Evolutionary conservation across 2,329 filamentous ascomycete genomes (phyloP), one percentile per base, ranked within the genome.

Genomic region (Aspergillus candidus): DNA sequence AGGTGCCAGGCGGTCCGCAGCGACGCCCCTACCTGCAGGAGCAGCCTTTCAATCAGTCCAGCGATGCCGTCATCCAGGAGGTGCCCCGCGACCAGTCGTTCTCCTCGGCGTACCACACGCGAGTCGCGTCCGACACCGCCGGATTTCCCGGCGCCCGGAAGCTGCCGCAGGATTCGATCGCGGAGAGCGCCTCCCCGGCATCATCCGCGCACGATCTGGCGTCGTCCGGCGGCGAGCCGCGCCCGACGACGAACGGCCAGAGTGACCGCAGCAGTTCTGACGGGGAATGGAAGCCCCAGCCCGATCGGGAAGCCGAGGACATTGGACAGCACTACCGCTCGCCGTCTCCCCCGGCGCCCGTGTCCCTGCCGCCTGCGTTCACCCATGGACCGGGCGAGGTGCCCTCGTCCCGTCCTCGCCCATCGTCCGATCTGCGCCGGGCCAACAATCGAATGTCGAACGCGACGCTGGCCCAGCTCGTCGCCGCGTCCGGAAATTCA

Each of bases 381-480:
- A 78, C 81, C 38, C 88, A 95, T 64, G 76, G 77, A 32, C 80
- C 89, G 11, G 80, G 84, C 48, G 78, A 84, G 40, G 77, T 80
- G 38, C 89, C 89, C 4, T 72, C 75, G 1, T 81, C 78, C 47
- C 80, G 80, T 49, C 86, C 86, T 0, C 81, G 86, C 54, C 80
- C 87, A 46, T 83, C 88, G 27, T 79, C 85, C 11, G 87, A 93
- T 60, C 74, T 91, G 56, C 83, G 86, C 50, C 82, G 82, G 51
- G 88, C 86, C 40, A 93, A 88, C 55, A 89, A 84, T 54, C 83
- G 88, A 15, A 82, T 97, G 63, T 95, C 93, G 18, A 79, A 76
- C 54, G 82, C 82, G 1, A 97, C 91, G 1, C 73, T 96, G 36
- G 77, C 83, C 35, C 88, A 96, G 61, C 75, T 97, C 61, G 81